Percentiles rank a stretch among this genome's conserved stretches.
phyloP scores from a whole-genome alignment of 345 rosid species.

The Orychophragmus violaceus region DNA sequence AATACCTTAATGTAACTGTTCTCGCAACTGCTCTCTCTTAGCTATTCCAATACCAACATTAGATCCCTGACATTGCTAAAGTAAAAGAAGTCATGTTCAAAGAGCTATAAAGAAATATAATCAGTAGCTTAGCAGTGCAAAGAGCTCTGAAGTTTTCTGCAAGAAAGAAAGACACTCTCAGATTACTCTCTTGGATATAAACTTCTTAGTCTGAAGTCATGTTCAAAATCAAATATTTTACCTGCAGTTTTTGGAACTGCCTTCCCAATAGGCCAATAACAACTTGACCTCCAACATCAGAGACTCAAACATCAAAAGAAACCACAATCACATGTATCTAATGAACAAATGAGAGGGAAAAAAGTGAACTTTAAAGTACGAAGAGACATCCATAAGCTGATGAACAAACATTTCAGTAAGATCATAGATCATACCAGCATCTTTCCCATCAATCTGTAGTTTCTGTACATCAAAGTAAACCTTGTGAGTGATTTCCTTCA shows the following conservation, averaged over 20 bases:
- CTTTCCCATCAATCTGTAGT: slow-evolving; percentile 88
- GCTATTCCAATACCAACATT: no score
- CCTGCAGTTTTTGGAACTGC: slow-evolving; percentile 92
- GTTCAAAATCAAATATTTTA: slow-evolving; percentile 5
- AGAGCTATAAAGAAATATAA: background rate
- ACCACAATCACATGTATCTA: no score
- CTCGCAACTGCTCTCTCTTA: no score
- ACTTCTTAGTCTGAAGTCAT: background rate
- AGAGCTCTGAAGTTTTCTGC: slow-evolving; percentile 98
- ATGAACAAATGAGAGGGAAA: background rate
- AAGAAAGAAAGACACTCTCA: slow-evolving; percentile 5
- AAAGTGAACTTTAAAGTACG: background rate
- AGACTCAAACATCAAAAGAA: slow-evolving; percentile 9
- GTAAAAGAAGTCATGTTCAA: no score
- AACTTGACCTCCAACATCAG: slow-evolving; percentile 55
- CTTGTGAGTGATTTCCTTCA: slow-evolving; percentile 71
- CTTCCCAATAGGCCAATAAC: slow-evolving; percentile 88
- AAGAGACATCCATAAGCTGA: background rate
- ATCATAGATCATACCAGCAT: slow-evolving; percentile 57
- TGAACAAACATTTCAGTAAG: background rate
- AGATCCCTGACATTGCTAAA: no score
- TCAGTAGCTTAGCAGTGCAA: slow-evolving; percentile 62
- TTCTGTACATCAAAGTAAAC: slow-evolving; percentile 91
- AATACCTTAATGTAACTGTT: no score
- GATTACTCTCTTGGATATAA: background rate